Base-by-base conservation (phyloP, 148 eudicot genomes). In the Rhododendron ovatum region DNA sequence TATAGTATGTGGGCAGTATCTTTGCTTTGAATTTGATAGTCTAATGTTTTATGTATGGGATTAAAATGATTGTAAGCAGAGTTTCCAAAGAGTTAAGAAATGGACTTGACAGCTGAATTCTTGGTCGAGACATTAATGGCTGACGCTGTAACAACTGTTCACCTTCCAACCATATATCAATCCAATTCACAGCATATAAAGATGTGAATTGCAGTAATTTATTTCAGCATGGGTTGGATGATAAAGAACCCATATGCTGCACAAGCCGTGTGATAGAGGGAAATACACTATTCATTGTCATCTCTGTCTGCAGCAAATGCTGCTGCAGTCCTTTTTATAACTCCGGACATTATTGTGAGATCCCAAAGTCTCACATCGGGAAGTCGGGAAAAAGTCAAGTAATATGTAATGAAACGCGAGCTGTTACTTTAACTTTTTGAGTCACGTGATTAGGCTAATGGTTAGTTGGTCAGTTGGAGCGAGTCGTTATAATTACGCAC, bases 221-320 rank as follows among this genome's bases (percentile, higher is more conserved):
- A 80, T 50, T 80, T n/a, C 82, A 50, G 24, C 28, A 80, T 50
- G 82, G 82, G 82, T 14, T 80, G 17, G 37, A 13, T 80, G 82
- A 47, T 26, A 50, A 50, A 50, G 24, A 28, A 50, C 41, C 82
- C 82, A 80, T 48, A 50, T 80, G 82, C 59, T 48, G 39, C 15
- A 77, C 26, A 43, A 18, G 17, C 53, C 15, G 51, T 24, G 33
- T 39, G 47, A 77, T 22, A 10, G 7, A 4, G 39, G 76, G 18
- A 30, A 69, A 71, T 11, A 33, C 37, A 33, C 7, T 41, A 41
- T 15, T 43, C 39, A 7, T 3, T 78, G 26, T 43, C 81, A 17
- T 24, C 53, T 76, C n/a, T 76, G 47, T 41, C n/a, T 76, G n/a
- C 8, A 75, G 41, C 45, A 43, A 78, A 78, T 24, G 53, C 81